phyloP scores from a whole-genome alignment of 176 grass and related monocot genomes.

The Chrysopogon serrulatus region DNA sequence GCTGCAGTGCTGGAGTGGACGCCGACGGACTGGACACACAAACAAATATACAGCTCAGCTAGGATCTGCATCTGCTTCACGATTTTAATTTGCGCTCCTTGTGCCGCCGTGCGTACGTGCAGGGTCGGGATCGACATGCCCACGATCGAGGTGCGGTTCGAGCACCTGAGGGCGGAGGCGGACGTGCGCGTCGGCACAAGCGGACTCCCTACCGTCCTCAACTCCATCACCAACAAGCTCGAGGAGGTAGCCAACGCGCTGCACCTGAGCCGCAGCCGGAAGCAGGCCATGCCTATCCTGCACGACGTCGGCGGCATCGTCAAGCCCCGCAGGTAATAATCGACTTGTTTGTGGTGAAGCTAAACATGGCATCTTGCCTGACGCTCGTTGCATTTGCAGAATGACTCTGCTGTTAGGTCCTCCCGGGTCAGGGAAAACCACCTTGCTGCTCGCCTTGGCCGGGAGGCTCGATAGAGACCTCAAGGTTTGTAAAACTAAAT shows the following conservation, averaged over 20 bases:
- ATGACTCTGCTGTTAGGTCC: background rate
- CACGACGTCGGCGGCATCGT: slow-evolving; percentile 75
- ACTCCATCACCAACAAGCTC: slow-evolving; percentile 51
- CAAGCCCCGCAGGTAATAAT: slow-evolving; percentile 33
- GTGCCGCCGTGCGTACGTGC: background rate
- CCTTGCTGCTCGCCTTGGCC: slow-evolving; percentile 75
- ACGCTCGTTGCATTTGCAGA: background rate
- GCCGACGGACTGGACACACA: too few species aligned
- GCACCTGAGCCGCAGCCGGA: slow-evolving; percentile 50
- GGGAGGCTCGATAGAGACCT: slow-evolving; percentile 39
- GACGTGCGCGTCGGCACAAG: slow-evolving; percentile 42
- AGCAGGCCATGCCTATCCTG: slow-evolving; percentile 53
- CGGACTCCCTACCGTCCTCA: slow-evolving; percentile 73
- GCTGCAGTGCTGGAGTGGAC: too few species aligned
- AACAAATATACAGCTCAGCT: too few species aligned
- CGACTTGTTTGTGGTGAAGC: too few species aligned
- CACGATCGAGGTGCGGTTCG: slow-evolving; percentile 76
- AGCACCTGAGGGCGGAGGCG: slow-evolving; percentile 49
- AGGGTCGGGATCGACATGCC: slow-evolving; percentile 80
- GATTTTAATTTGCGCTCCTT: too few species aligned
- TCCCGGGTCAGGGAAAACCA: slow-evolving; percentile 76
- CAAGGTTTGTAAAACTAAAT: background rate
- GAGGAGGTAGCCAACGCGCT: slow-evolving; percentile 58
- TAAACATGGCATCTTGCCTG: too few species aligned
- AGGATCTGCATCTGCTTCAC: too few species aligned